Percentiles rank a stretch among this genome's conserved stretches.
These are phyloP conservation scores for Metschnikowia borealis DNA, from an alignment of 805 yeast species.

Conservation along the genomic window DNA sequence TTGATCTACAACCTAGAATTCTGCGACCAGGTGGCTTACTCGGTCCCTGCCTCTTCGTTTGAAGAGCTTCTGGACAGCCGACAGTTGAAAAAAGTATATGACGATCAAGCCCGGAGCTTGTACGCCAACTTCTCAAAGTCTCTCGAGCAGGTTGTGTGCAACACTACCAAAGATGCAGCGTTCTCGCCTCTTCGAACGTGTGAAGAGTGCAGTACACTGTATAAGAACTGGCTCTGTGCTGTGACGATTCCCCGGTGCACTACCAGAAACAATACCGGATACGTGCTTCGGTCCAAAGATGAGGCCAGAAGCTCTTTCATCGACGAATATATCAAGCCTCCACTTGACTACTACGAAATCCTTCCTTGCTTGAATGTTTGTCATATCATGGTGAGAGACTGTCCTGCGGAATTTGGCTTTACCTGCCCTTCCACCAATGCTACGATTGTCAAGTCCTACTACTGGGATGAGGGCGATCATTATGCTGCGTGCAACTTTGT, in stretches of 20 bases:
- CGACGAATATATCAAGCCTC: conserved; percentile 46
- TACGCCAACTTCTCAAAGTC: conserved; percentile 72
- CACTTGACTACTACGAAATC: conserved; percentile 69
- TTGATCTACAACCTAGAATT: conserved; percentile 71
- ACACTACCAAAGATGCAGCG: conserved; percentile 56
- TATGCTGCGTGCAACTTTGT: conserved; percentile 38
- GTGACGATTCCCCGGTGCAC: conserved; percentile 86
- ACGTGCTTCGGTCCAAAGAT: conserved; percentile 42
- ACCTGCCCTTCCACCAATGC: conserved; percentile 56
- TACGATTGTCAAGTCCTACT: conserved; percentile 39
- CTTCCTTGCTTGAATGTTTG: conserved; percentile 85
- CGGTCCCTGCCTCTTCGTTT: conserved; percentile 58
- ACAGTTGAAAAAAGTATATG: conserved; percentile 46
- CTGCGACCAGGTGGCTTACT: conserved; percentile 78
- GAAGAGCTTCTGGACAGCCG: conserved; percentile 7
- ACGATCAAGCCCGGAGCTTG: conserved; percentile 50
- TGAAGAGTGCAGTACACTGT: conserved; percentile 63
- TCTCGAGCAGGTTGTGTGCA: conserved; percentile 73
- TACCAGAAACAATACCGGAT: conserved; percentile 43
- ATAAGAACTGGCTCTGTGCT: conserved; percentile 85
- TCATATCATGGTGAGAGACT: conserved; percentile 70
- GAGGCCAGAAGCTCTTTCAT: conserved; percentile 61
- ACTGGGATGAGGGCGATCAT: conserved; percentile 30
- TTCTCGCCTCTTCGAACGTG: conserved; percentile 77
- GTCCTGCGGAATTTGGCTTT: conserved; percentile 77